Evolutionary conservation across 2,329 filamentous ascomycete species (phyloP).

Genomic region (Xylaria sp.): DNA sequence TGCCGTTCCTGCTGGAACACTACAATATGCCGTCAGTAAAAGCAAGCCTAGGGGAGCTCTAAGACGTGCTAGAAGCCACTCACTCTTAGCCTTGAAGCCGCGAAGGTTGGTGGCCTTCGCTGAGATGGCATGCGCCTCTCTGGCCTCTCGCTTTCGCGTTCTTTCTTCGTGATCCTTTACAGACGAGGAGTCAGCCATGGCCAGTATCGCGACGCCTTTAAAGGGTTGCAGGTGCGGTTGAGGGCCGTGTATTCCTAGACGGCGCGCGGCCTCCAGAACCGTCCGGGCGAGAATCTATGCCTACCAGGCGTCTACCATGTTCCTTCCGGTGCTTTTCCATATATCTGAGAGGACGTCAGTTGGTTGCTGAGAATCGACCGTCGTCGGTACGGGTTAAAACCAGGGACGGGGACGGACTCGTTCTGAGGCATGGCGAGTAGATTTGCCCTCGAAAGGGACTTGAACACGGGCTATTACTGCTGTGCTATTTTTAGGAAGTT

Average conservation of each 20-base stretch:
- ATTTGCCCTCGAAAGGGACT: slow-evolving; percentile 48
- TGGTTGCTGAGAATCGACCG: background rate
- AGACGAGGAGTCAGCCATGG: background rate
- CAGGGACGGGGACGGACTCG: slow-evolving; percentile 62
- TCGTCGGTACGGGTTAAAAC: background rate
- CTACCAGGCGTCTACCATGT: slow-evolving; percentile 48
- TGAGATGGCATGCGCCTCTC: slow-evolving; percentile 88
- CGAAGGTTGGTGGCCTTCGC: slow-evolving; percentile 93
- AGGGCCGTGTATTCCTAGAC: background rate
- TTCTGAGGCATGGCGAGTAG: slow-evolving; percentile 72
- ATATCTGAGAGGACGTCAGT: slow-evolving; percentile 21
- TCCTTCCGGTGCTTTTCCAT: slow-evolving; percentile 46
- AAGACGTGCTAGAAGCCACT: slow-evolving; percentile 62
- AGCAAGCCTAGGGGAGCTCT: background rate
- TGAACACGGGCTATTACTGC: slow-evolving; percentile 16
- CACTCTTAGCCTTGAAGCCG: slow-evolving; percentile 89
- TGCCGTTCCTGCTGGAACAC: slow-evolving; percentile 77
- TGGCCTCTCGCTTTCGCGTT: slow-evolving; percentile 83
- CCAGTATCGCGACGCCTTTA: background rate
- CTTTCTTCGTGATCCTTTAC: slow-evolving; percentile 76
- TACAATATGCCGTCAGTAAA: slow-evolving; percentile 18
- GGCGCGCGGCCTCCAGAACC: background rate
- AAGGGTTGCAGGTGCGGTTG: background rate
- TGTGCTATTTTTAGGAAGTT: background rate
- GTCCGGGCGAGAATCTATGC: background rate